These are phyloP conservation scores for Plasmodium sp. DNA, from an alignment of 169 alveolate species.

Conservation along the genomic window DNA sequence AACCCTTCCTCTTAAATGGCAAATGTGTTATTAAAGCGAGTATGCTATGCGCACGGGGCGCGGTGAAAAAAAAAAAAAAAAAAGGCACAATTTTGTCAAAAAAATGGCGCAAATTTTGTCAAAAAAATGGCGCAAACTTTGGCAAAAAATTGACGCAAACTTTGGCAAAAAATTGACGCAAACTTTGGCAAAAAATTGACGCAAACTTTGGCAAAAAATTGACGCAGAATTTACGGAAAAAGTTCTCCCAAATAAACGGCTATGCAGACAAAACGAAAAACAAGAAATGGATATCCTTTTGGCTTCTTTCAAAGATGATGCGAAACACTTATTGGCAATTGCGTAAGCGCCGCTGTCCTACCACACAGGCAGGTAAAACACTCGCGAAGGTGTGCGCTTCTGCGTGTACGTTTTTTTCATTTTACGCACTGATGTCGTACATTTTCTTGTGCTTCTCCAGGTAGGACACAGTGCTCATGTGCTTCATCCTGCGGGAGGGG, in stretches of 20 bases:
- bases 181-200: background rate
- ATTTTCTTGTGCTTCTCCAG: slow-evolving; percentile 63
- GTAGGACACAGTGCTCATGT: slow-evolving; percentile 51
- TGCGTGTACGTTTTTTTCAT: background rate
- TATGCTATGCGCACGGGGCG: background rate
- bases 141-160: no score
- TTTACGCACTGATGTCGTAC: slow-evolving; percentile 20
- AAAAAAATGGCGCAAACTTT: no score
- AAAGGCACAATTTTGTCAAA: background rate
- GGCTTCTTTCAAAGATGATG: background rate
- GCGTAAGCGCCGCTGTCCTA: background rate
- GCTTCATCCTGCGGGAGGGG: slow-evolving; percentile 45
- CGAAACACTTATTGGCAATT: background rate
- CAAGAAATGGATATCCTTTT: background rate
- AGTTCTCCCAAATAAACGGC: background rate
- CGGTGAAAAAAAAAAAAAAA: background rate
- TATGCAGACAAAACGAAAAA: background rate
- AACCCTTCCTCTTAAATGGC: background rate
- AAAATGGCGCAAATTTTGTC: background rate
- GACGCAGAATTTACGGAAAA: background rate
- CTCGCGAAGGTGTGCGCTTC: background rate
- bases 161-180: no score
- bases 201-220: background rate
- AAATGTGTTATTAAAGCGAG: background rate
- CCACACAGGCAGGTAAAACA: background rate